Base-by-base conservation (phyloP, 768 basidiomycete genomes). In the Baorangia bicolor region DNA sequence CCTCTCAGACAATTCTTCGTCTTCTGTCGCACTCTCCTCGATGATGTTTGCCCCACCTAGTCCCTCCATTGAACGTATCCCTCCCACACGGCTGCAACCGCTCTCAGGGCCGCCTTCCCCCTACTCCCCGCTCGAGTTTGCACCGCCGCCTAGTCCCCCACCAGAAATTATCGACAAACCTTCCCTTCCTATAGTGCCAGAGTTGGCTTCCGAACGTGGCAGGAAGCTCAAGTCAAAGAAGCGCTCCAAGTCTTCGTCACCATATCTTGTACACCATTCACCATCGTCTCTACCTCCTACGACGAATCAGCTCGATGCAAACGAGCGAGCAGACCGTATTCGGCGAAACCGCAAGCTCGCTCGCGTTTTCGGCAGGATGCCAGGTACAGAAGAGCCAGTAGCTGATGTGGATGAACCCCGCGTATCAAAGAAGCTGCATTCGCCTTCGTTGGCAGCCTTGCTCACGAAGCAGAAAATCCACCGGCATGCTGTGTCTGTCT, bases 331-430 rank as follows among this genome's bases (percentile, higher is more conserved):
- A 0, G 88, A 88, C 47, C 83, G 87, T 53, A 75, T 93, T 31
- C 78, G 83, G 51, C 87, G 86, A 62, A 82, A 85, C 48, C 84
- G 87, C 63, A 94, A 94, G 70, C 80, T 93, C 45, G 78, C 87
- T n/a, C 85, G 86, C 58, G 74, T 93, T n/a, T 86, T 93, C 51
- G 91, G 91, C 39, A 78, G 83, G 69, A 82, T 78, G 4, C 88
- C 87, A 4, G 78, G 74, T 6, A 73, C 76, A 5, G 80, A 80
- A 11, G 72, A 69, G 7, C 58, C 69, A 1, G 13, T 40, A 1
- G 28, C 69, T 60, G 53, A 70, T 13, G 5, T 20, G 4, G 59
- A 77, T 65, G 64, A 72, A 67, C 46, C 44, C 6, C 63, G 63
- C 11, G 4, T 20, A 23, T 50, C 47, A 8, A 73, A 59, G 30